Evolutionary conservation across 257 asterid genomes (phyloP), one percentile per base, ranked within the genome.

Genomic region (Solanum medicagineum): DNA sequence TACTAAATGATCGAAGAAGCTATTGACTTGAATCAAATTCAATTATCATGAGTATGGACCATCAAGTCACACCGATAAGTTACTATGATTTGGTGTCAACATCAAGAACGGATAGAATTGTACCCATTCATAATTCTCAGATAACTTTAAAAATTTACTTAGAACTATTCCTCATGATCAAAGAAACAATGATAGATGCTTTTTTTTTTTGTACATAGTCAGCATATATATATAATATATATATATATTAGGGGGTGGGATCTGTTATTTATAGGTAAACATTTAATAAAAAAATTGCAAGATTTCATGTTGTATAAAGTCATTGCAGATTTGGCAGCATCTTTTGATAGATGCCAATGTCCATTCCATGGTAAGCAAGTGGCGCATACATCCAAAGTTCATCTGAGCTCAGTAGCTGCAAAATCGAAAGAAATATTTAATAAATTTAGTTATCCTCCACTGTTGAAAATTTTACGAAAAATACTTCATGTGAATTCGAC

Each of bases 331-430:
- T 88, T 75, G 95, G 90, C 73, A 90, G 49, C 84, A 89, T 92
- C 81, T 87, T 91, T 75, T 92, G 91, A 63, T 87, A 92, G 59
- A 90, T 83, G 4, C 95, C 97, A 7, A 93, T 90, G 86, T 94
- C 97, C 92, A 94, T 93, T 85, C 98, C 99, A 74, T 93, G 93
- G 90, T 94, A 91, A 79, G 96, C 97, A 71, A 94, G 90, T 24
- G 99, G 99, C 51, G 99, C 98, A 92, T 92, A 95, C 99, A 95
- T 95, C 99, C 99, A 95, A 86, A 68, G 65, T 24, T 95, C 97
- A 87, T 95, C 98, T 8, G 99, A 93, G 87, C 99, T 93, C 84
- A 95, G 88, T 86, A 95, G 87, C 99, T 95, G 93, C 87, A 85
- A 60, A 17, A 77, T 15, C 26, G 44, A 20, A 40, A 7, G 11